Conservation (phyloP, 139 green algal species). For the Closterium sp. region DNA sequence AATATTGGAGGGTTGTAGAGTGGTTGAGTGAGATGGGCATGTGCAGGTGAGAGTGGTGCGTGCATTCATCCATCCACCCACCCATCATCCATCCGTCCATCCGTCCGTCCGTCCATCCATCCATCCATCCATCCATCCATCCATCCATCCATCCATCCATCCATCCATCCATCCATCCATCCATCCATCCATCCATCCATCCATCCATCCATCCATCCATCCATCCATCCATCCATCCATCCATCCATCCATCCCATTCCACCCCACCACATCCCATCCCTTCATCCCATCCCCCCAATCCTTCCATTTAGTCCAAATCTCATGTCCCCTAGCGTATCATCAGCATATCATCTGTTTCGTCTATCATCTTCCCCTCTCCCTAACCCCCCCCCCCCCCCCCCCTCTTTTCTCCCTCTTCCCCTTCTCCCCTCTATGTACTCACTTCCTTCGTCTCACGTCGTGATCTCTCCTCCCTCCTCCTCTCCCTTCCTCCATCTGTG, state of each 20-base stretch:
- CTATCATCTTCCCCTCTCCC: neutral
- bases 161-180: neutral
- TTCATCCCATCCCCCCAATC: conserved; percentile 44
- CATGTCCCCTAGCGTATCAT: no score
- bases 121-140: conserved; percentile 18
- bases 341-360: neutral
- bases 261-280: no score
- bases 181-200: neutral
- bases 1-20: no score
- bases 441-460: no score
- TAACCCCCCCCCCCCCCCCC: neutral
- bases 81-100: no score
- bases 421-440: no score
- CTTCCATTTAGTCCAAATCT: neutral
- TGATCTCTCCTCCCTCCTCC: no score
- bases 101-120: neutral
- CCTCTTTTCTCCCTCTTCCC: no score
- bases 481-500: neutral
- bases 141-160: no score
- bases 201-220: conserved; percentile 43
- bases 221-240: conserved; percentile 16
- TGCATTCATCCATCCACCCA: no score
- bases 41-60: no score
- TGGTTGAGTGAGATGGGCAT: no score
- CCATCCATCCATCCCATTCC: neutral